These are phyloP conservation scores for Mesembryanthemum crystallinum DNA, from an alignment of 148 eudicot species.

Conservation along the genomic window DNA sequence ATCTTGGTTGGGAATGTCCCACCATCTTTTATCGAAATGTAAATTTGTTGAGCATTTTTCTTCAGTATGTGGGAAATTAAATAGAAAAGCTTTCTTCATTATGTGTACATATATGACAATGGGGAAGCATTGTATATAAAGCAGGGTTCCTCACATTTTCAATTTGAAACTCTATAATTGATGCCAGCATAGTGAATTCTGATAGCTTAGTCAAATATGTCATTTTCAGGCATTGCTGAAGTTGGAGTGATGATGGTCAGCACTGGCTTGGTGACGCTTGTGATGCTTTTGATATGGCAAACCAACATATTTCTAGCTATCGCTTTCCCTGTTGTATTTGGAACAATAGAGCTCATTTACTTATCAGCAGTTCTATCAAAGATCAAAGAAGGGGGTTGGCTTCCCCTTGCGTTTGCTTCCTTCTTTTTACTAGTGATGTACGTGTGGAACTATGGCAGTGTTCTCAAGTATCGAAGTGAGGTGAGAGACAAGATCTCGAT, in stretches of 20 bases:
- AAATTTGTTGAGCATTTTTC: too few relatives aligned
- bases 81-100: too few relatives aligned
- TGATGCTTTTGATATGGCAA: constrained; percentile 96
- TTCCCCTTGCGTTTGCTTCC: constrained; percentile 80
- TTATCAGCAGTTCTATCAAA: constrained; percentile 81
- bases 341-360: constrained; percentile 69
- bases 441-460: constrained; percentile 94
- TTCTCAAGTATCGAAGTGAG: constrained; percentile 81
- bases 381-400: constrained; percentile 89
- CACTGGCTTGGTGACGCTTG: constrained; percentile 84
- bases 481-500: constrained; percentile 71
- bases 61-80: too few relatives aligned
- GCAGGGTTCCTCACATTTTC: too few relatives aligned
- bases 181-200: not conserved
- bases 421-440: constrained; percentile 80
- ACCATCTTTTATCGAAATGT: too few relatives aligned
- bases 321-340: constrained; percentile 72
- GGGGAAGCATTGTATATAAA: too few relatives aligned
- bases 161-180: too few relatives aligned
- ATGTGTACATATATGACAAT: too few relatives aligned
- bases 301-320: constrained; percentile 70
- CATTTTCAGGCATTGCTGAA: constrained; percentile 86
- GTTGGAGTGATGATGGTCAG: constrained; percentile 96
- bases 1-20: too few relatives aligned
- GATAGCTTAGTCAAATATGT: not conserved